These are phyloP conservation scores for Exutisphaerella laricina DNA, from an alignment of 2,329 filamentous ascomycete genomes.

Conservation along the genomic window DNA sequence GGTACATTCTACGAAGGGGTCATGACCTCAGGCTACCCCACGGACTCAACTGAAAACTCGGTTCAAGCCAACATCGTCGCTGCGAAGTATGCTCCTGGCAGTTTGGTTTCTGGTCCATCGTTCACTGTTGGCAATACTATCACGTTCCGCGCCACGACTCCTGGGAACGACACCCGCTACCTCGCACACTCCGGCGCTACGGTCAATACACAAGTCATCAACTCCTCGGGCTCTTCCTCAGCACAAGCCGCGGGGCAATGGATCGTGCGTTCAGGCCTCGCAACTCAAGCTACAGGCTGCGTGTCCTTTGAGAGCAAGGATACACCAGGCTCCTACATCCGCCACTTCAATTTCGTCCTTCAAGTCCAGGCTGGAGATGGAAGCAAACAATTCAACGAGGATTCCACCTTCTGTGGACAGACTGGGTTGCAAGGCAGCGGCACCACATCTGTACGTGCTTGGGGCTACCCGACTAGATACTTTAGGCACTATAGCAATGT, in stretches of 20 bases:
- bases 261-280: constrained; percentile 52
- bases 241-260: constrained; percentile 52
- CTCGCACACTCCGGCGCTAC: constrained; percentile 48
- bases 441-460: constrained; percentile 46
- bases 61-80: constrained; percentile 52
- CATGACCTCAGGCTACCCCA: constrained; percentile 59
- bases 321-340: constrained; percentile 53
- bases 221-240: constrained; percentile 45
- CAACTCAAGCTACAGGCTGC: constrained; percentile 51
- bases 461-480: constrained; percentile 56
- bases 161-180: constrained; percentile 51
- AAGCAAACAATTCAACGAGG: constrained; percentile 53
- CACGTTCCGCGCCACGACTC: constrained; percentile 52
- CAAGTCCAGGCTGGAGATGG: constrained; percentile 48
- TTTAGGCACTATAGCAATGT: constrained; percentile 50
- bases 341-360: constrained; percentile 52
- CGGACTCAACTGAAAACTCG: constrained; percentile 52
- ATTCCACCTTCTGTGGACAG: constrained; percentile 59
- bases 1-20: constrained; percentile 55
- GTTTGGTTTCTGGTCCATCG: constrained; percentile 45
- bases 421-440: constrained; percentile 44
- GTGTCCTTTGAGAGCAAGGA: constrained; percentile 58
- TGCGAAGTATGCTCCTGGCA: constrained; percentile 49
- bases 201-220: constrained; percentile 52
- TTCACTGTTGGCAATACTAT: constrained; percentile 48